These are phyloP conservation scores for Filosporella fistucella DNA, from an alignment of 495 filamentous ascomycete species.

Conservation along the genomic window DNA sequence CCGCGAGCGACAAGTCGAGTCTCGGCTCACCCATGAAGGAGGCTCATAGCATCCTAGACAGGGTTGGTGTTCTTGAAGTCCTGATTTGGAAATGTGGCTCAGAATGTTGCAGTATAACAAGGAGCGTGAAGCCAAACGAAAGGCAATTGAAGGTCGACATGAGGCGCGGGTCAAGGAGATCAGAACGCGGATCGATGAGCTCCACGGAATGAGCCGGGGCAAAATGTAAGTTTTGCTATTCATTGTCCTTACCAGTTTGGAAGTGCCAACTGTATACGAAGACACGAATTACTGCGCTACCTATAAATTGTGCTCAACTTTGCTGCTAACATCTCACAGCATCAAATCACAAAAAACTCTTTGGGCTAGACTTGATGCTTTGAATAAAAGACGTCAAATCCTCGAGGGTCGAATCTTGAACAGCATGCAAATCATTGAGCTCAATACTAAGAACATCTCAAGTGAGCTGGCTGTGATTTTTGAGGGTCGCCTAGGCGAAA, in stretches of 20 bases:
- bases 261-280: too few species aligned
- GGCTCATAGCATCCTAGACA: conserved; percentile 18
- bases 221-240: conserved; percentile 18
- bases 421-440: conserved; percentile 20
- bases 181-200: conserved; percentile 13
- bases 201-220: conserved; percentile 12
- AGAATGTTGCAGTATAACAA: conserved; percentile 21
- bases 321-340: conserved; percentile 5
- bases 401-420: conserved; percentile 18
- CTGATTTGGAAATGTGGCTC: not conserved
- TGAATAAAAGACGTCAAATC: conserved; percentile 17
- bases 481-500: conserved; percentile 19
- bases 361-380: conserved; percentile 15
- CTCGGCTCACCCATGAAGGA: conserved; percentile 16
- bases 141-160: conserved; percentile 21
- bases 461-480: conserved; percentile 18
- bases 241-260: too few species aligned
- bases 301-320: too few species aligned
- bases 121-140: conserved; percentile 21
- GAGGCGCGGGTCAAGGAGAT: conserved; percentile 20
- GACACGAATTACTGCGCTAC: too few species aligned
- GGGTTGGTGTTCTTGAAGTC: not conserved
- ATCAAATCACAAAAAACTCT: conserved; percentile 12
- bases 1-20: conserved; percentile 10
- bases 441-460: conserved; percentile 15